A percentile compares a stretch with the other conserved stretches of the same genome.
Conservation (phyloP, 2,329 filamentous ascomycete genomes). For the Colletotrichum lindemuthianum region DNA sequence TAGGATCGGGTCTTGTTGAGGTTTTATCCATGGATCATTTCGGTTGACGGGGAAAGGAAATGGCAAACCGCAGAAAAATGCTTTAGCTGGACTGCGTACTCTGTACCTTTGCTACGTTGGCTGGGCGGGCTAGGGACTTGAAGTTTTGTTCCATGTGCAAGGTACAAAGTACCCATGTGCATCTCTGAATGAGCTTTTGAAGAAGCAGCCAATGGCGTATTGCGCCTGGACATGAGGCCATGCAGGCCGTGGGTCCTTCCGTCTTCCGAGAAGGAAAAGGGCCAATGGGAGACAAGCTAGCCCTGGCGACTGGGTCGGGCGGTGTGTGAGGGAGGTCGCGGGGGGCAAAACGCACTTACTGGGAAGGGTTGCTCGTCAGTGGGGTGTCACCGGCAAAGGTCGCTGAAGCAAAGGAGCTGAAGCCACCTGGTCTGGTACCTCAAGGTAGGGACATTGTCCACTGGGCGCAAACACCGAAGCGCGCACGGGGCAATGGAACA, state of each 20-base stretch:
- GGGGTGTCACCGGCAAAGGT: slow-evolving; percentile 5
- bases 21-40: slow-evolving; percentile 39
- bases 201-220: slow-evolving; percentile 19
- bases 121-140: neutral
- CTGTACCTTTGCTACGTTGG: slow-evolving; percentile 14
- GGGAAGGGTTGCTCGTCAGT: slow-evolving; percentile 12
- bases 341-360: slow-evolving; percentile 3
- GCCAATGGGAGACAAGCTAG: slow-evolving; percentile 10
- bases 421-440: neutral
- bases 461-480: neutral
- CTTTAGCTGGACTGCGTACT: neutral
- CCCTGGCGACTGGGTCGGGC: slow-evolving; percentile 26
- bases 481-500: slow-evolving; percentile 21
- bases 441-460: neutral
- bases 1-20: slow-evolving; percentile 36
- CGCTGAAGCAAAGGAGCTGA: neutral
- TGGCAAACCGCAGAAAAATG: slow-evolving; percentile 26
- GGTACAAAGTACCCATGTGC: slow-evolving; percentile 23
- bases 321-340: slow-evolving; percentile 26
- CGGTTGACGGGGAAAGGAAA: slow-evolving; percentile 36
- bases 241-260: slow-evolving; percentile 28
- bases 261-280: slow-evolving; percentile 22
- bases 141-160: slow-evolving; percentile 11
- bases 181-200: slow-evolving; percentile 6
- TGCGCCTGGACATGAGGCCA: slow-evolving; percentile 26